phyloP scores from a whole-genome alignment of 441 rosid species.

The Rhodomyrtus psidioides region DNA sequence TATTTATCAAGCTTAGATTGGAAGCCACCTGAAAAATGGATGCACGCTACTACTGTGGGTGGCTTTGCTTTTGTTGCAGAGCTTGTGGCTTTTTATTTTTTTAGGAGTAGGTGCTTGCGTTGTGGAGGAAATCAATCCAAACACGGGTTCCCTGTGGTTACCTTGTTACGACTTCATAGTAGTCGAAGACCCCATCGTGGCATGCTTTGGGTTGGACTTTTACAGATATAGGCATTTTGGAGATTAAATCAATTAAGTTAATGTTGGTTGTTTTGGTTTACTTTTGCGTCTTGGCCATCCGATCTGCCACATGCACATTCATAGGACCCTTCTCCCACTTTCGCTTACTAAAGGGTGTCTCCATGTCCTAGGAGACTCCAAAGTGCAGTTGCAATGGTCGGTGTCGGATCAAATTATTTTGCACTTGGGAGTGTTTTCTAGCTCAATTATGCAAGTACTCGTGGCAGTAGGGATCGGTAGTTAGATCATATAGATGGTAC shows the following conservation, averaged over 20 bases:
- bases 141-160: not conserved
- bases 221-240: not conserved
- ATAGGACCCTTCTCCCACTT: not conserved
- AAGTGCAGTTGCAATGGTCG: not conserved
- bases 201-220: not conserved
- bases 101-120: too few relatives aligned
- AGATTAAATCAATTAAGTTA: not conserved
- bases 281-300: not conserved
- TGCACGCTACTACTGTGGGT: accelerated
- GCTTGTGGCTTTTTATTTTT: not conserved
- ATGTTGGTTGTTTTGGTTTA: not conserved
- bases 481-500: not conserved
- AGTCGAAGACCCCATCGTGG: accelerated
- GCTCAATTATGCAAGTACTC: not conserved
- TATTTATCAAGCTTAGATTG: not conserved
- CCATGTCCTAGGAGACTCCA: not conserved
- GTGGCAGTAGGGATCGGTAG: not conserved
- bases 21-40: not conserved
- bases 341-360: not conserved
- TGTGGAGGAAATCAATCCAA: not conserved
- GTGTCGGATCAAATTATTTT: not conserved
- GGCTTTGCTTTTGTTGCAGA: accelerated
- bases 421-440: not conserved
- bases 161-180: not conserved
- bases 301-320: not conserved